These are phyloP conservation scores for Rhodocollybia butyracea DNA, from an alignment of 768 basidiomycete genomes.

Conservation along the genomic window DNA sequence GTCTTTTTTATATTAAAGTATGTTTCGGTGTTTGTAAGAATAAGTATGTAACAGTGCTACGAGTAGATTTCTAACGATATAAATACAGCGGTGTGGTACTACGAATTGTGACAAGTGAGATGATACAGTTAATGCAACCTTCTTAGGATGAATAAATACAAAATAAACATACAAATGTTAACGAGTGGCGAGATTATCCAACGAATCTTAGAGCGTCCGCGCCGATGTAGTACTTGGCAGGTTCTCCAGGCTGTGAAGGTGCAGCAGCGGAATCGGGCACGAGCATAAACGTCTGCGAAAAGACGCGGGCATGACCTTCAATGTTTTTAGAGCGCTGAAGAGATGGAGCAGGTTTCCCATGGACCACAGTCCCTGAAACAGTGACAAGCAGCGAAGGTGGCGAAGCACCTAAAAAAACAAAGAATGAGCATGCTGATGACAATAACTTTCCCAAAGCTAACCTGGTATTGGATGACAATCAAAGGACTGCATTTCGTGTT, in stretches of 20 bases:
- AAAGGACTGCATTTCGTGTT: constrained; percentile 83
- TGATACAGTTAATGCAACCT: not conserved
- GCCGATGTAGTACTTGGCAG: constrained; percentile 79
- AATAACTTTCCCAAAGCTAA: constrained; percentile 22
- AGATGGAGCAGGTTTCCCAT: constrained; percentile 58
- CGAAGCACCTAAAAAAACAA: constrained; percentile 50
- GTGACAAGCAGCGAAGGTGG: constrained; percentile 78
- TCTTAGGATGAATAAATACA: not conserved
- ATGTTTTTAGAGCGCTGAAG: constrained; percentile 37
- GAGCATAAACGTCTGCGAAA: constrained; percentile 85
- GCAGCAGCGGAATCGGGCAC: constrained; percentile 70
- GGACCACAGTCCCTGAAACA: constrained; percentile 76
- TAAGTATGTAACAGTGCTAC: not conserved
- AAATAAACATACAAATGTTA: not conserved
- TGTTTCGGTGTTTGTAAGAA: not conserved
- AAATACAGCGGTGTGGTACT: not conserved
- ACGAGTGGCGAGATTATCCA: constrained; percentile 34
- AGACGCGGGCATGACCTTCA: constrained; percentile 80
- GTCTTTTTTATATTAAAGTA: constrained; percentile 8
- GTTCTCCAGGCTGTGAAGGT: constrained; percentile 62
- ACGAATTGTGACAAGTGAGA: not conserved
- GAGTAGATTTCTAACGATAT: not conserved
- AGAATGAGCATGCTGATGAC: not conserved
- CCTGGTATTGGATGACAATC: constrained; percentile 91
- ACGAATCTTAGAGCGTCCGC: constrained; percentile 82